These are phyloP conservation scores for Bromus sterilis DNA, from an alignment of 176 grass and related monocot genomes.

Conservation along the genomic window DNA sequence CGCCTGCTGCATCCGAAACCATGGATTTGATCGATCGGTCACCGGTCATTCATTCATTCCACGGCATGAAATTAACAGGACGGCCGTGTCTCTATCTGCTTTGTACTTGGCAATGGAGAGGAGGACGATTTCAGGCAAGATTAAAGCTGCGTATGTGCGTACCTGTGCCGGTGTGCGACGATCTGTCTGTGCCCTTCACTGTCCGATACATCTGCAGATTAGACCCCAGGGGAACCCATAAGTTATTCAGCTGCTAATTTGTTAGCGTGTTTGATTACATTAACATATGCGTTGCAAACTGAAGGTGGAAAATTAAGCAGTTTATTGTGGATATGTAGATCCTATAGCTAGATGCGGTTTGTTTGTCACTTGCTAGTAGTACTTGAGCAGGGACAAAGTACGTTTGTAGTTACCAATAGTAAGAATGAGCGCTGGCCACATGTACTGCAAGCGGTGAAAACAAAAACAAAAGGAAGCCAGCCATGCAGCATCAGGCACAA, in stretches of 20 bases:
- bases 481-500: slow-evolving; percentile 33
- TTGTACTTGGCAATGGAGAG: background rate
- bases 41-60: background rate
- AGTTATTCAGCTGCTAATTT: background rate
- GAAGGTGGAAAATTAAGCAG: background rate
- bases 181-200: slow-evolving; percentile 88
- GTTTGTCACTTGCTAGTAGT: slow-evolving; percentile 54
- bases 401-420: slow-evolving; percentile 29
- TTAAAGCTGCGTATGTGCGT: background rate
- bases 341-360: slow-evolving; percentile 31
- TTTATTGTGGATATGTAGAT: background rate
- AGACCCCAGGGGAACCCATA: background rate
- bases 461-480: slow-evolving; percentile 26
- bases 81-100: background rate
- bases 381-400: slow-evolving; percentile 32
- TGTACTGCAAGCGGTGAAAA: slow-evolving; percentile 17
- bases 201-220: slow-evolving; percentile 95
- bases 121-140: background rate
- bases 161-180: slow-evolving; percentile 18
- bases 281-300: background rate
- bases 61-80: slow-evolving; percentile 6
- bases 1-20: slow-evolving; percentile 36
- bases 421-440: slow-evolving; percentile 20
- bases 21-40: background rate
- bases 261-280: background rate